phyloP scores from a whole-genome alignment of 2,329 filamentous ascomycete genomes.

The Pestalotiopsis sp. region DNA sequence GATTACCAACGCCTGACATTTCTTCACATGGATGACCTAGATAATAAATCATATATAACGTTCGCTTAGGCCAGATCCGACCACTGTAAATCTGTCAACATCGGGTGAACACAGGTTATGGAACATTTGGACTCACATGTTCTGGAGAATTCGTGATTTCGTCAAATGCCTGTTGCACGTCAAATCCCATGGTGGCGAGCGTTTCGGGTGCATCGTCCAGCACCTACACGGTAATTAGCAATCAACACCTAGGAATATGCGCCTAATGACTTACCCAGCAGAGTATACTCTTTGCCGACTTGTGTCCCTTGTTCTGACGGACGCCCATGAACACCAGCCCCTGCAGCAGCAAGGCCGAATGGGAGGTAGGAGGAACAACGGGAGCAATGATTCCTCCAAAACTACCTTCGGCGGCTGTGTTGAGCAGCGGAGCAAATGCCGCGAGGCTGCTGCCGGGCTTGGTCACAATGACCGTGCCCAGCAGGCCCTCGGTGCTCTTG shows the following conservation, averaged over 20 bases:
- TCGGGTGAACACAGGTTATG: background rate
- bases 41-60: background rate
- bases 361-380: constrained; percentile 70
- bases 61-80: background rate
- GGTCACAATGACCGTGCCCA: constrained; percentile 82
- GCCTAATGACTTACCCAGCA: constrained; percentile 69
- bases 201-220: constrained; percentile 33
- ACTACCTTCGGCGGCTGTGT: constrained; percentile 56
- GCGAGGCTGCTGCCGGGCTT: constrained; percentile 69
- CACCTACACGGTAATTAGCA: constrained; percentile 23
- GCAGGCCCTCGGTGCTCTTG: constrained; percentile 67
- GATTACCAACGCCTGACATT: background rate
- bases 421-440: constrained; percentile 70
- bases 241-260: background rate
- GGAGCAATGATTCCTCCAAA: constrained; percentile 81
- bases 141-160: constrained; percentile 37
- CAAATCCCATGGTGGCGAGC: constrained; percentile 35
- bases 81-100: background rate
- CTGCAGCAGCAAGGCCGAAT: constrained; percentile 72
- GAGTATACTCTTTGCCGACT: constrained; percentile 71
- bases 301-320: constrained; percentile 79
- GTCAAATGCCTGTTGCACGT: constrained; percentile 35
- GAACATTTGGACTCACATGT: constrained; percentile 27
- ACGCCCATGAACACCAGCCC: constrained; percentile 80
- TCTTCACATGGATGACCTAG: background rate